Percentiles rank a stretch among this genome's conserved stretches.
Evolutionary conservation across 352 stramenopile genomes (phyloP).

Genomic region (Pseudoperonospora humuli): DNA sequence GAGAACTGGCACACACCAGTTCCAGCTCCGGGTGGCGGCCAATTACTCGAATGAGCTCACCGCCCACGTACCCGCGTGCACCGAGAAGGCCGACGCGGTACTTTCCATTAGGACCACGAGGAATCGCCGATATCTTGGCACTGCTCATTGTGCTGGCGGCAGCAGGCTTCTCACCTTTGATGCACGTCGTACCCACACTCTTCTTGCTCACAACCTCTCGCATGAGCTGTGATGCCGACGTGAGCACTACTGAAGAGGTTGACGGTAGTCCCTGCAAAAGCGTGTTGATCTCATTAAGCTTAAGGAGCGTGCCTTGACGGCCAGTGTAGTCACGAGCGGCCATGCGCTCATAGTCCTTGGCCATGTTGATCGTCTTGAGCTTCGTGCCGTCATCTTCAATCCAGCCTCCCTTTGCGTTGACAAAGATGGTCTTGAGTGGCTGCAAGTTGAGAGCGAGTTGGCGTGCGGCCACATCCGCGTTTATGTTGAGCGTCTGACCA

Average conservation of each 20-base stretch:
- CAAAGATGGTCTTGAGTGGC: conserved; percentile 85
- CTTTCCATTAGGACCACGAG: conserved; percentile 31
- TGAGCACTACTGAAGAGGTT: conserved; percentile 79
- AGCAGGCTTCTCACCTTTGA: conserved; percentile 37
- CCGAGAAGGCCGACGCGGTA: conserved; percentile 81
- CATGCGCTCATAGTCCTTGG: conserved; percentile 71
- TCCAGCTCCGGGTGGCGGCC: conserved; percentile 69
- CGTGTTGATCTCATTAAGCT: conserved; percentile 87
- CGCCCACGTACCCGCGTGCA: conserved; percentile 79
- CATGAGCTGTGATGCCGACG: conserved; percentile 69
- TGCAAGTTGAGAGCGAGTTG: conserved; percentile 76
- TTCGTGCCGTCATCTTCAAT: conserved; percentile 82
- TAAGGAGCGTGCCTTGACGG: conserved; percentile 85
- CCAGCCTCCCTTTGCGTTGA: conserved; percentile 85
- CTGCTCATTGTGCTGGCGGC: conserved; percentile 10
- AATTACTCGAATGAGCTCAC: conserved; percentile 81
- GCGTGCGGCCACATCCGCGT: conserved; percentile 78
- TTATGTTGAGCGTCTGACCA: conserved; percentile 85
- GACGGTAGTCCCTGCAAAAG: conserved; percentile 69
- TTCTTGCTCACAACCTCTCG: conserved; percentile 82
- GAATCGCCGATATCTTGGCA: conserved; percentile 10
- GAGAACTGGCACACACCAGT: conserved; percentile 78
- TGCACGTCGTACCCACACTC: conserved; percentile 79
- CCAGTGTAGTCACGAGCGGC: conserved; percentile 78
- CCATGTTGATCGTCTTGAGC: conserved; percentile 77